phyloP scores from a whole-genome alignment of 306 rosid genomes.

The Arachis hypogaea region DNA sequence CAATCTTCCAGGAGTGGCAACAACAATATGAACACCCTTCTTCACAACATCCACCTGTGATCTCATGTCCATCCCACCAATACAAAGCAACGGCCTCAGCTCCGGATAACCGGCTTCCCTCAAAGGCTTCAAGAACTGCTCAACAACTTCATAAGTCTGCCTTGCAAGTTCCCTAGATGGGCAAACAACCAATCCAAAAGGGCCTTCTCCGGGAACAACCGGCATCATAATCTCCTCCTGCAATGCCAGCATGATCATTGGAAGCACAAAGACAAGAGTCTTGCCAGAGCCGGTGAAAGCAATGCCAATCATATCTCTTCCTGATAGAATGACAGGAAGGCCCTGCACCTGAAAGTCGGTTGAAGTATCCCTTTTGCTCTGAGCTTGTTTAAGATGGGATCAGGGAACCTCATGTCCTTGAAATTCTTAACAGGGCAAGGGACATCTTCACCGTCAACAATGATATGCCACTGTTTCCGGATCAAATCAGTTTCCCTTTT shows the following conservation, averaged over 20 bases:
- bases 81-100: slow-evolving; percentile 73
- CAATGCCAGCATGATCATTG: slow-evolving; percentile 88
- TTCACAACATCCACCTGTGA: slow-evolving; percentile 69
- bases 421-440: slow-evolving; percentile 88
- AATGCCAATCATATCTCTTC: slow-evolving; percentile 95
- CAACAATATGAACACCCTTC: slow-evolving; percentile 82
- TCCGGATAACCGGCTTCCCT: slow-evolving; percentile 78
- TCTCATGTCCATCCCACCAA: slow-evolving; percentile 81
- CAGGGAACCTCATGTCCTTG: slow-evolving; percentile 92
- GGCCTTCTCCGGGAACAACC: slow-evolving; percentile 71
- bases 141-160: slow-evolving; percentile 82
- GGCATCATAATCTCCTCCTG: slow-evolving; percentile 93
- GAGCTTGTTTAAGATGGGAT: slow-evolving; percentile 76
- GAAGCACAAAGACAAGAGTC: slow-evolving; percentile 88
- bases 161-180: slow-evolving; percentile 79
- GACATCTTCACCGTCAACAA: slow-evolving; percentile 78
- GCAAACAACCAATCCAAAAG: slow-evolving; percentile 68
- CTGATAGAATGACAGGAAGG: slow-evolving; percentile 85
- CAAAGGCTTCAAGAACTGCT: slow-evolving; percentile 62
- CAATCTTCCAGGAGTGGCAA: slow-evolving; percentile 50
- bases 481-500: slow-evolving; percentile 68
- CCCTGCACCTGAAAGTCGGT: slow-evolving; percentile 98
- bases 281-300: slow-evolving; percentile 95
- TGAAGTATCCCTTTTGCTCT: slow-evolving; percentile 87
- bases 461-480: slow-evolving; percentile 88